phyloP scores from a whole-genome alignment of 371 early-diverging fungal genomes.

The Vairimorpha ceranae region DNA sequence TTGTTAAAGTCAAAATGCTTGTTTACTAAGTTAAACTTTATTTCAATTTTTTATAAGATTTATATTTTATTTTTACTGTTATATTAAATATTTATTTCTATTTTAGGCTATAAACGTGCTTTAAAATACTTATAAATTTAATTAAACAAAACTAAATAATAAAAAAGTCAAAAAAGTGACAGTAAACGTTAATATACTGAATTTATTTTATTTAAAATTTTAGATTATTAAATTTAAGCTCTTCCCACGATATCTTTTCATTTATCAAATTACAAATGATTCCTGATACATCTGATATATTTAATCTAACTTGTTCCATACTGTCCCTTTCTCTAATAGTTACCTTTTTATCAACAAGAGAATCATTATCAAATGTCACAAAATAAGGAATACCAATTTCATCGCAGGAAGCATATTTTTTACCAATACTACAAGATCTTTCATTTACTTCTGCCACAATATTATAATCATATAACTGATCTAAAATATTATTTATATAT shows the following conservation, averaged over 20 bases:
- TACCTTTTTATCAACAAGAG: conserved; percentile 79
- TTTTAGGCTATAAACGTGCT: too few species aligned
- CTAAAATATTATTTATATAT: conserved; percentile 66
- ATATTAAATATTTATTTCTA: too few species aligned
- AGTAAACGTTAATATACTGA: too few species aligned
- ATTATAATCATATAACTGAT: conserved; percentile 27
- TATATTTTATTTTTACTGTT: too few species aligned
- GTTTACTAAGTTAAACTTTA: too few species aligned
- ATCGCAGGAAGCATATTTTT: conserved; percentile 91
- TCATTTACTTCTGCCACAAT: conserved; percentile 51
- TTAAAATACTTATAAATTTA: too few species aligned
- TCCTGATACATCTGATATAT: conserved; percentile 8
- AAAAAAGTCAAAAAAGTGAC: too few species aligned
- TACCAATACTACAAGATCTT: conserved; percentile 74
- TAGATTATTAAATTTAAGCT: background rate
- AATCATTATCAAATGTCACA: conserved; percentile 92
- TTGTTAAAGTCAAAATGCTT: too few species aligned
- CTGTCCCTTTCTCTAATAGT: conserved; percentile 95
- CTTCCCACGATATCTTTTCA: background rate
- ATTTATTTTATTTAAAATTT: too few species aligned
- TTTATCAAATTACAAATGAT: background rate
- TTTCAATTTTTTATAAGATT: too few species aligned
- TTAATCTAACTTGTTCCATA: conserved; percentile 77
- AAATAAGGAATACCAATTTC: conserved; percentile 96
- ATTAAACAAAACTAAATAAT: too few species aligned